A percentile compares a stretch with the other conserved stretches of the same genome.
phyloP scores from a whole-genome alignment of 805 yeast genomes.

The Zygosaccharomyces kombuchaensis region DNA sequence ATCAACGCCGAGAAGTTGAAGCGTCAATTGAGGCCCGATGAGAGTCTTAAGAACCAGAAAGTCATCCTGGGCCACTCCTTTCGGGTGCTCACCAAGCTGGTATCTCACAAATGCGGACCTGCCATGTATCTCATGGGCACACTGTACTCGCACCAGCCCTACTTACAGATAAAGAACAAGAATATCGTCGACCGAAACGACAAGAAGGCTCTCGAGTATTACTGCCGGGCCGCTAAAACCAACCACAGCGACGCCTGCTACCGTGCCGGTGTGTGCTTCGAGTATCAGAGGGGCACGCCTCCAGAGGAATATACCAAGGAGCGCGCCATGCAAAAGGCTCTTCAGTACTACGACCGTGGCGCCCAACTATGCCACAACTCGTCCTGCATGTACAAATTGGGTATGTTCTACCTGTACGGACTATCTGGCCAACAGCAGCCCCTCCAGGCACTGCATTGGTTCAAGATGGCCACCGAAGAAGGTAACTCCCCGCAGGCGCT shows the following conservation, averaged over 20 bases:
- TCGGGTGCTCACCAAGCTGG: slow-evolving; percentile 55
- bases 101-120: slow-evolving; percentile 45
- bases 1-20: slow-evolving; percentile 45
- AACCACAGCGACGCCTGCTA: slow-evolving; percentile 60
- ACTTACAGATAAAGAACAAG: slow-evolving; percentile 41
- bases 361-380: slow-evolving; percentile 55
- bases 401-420: slow-evolving; percentile 57
- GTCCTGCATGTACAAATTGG: slow-evolving; percentile 70
- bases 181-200: slow-evolving; percentile 52
- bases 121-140: slow-evolving; percentile 60
- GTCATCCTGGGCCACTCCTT: slow-evolving; percentile 54
- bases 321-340: slow-evolving; percentile 40
- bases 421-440: slow-evolving; percentile 36
- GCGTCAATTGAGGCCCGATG: slow-evolving; percentile 39
- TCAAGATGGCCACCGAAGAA: slow-evolving; percentile 43
- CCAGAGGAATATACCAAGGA: slow-evolving; percentile 44
- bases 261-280: slow-evolving; percentile 67
- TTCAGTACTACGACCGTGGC: slow-evolving; percentile 53
- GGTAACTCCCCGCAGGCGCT: slow-evolving; percentile 48
- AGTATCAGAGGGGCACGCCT: slow-evolving; percentile 40
- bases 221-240: slow-evolving; percentile 53
- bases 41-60: slow-evolving; percentile 48
- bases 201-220: slow-evolving; percentile 56
- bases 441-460: slow-evolving; percentile 47
- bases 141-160: slow-evolving; percentile 52